Conservation (phyloP, 495 filamentous ascomycete species). For the Penicillium paradoxum region DNA sequence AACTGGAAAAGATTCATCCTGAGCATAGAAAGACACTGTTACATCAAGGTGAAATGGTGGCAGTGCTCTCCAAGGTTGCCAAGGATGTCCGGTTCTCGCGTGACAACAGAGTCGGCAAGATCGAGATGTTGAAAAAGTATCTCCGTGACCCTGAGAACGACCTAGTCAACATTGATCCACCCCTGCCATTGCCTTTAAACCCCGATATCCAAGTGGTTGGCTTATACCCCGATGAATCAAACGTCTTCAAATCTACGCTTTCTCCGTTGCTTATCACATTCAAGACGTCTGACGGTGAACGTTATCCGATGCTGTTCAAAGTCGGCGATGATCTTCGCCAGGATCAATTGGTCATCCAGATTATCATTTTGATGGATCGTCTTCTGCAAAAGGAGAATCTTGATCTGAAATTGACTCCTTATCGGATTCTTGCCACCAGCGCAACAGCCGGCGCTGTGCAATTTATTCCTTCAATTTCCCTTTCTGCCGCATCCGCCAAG, state of each 20-base stretch:
- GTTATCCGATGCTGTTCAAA: constrained; percentile 94
- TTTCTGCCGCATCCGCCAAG: constrained; percentile 74
- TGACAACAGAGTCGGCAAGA: constrained; percentile 71
- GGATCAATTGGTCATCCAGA: constrained; percentile 96
- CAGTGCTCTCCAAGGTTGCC: constrained; percentile 81
- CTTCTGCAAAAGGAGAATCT: constrained; percentile 95
- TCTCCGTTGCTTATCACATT: constrained; percentile 89
- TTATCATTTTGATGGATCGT: constrained; percentile 96
- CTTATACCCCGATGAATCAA: constrained; percentile 75
- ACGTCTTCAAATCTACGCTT: constrained; percentile 92
- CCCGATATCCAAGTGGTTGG: constrained; percentile 74
- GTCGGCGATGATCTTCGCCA: constrained; percentile 95
- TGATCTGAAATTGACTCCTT: constrained; percentile 90
- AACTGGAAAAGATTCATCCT: constrained; percentile 55
- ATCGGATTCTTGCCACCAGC: constrained; percentile 91
- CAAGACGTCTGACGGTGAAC: constrained; percentile 66
- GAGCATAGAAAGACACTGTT: constrained; percentile 70
- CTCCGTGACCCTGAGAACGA: constrained; percentile 89
- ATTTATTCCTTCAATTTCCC: constrained; percentile 80
- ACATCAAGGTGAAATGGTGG: constrained; percentile 84
- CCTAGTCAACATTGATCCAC: constrained; percentile 73
- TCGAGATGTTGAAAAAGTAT: constrained; percentile 74
- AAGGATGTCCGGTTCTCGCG: constrained; percentile 81
- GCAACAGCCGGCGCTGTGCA: constrained; percentile 86
- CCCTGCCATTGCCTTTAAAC: constrained; percentile 83